Base-by-base conservation (phyloP, 768 basidiomycete genomes). In the Suillus brevipes region DNA sequence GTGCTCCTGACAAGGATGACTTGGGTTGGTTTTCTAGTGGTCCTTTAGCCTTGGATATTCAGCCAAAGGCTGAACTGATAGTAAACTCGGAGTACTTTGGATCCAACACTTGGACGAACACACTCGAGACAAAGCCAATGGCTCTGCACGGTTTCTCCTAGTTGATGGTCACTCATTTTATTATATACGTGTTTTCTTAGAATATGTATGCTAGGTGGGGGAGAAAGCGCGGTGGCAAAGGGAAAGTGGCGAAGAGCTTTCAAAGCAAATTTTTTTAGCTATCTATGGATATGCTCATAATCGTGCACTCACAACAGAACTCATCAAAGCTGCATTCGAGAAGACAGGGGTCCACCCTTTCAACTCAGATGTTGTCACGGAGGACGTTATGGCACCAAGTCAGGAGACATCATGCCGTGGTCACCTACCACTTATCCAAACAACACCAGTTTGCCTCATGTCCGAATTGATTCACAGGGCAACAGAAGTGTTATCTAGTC, bases 41-140 rank as follows among this genome's bases (percentile, higher is more conserved):
- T 73, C 73, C 20, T 73, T 76, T 59, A 73, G 45, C 45, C 45
- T 47, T n/a, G n/a, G 45, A 47, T 47, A 47, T 47, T 47, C 45
- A 72, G n/a, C 57, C 69, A 59, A 79, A 79, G 61, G n/a, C n/a
- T n/a, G n/a, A n/a, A n/a, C n/a, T n/a, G n/a, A n/a, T n/a, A n/a
- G n/a, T n/a, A n/a, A n/a, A n/a, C 76, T 82, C 43, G 78, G 78
- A 10, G 53, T 74, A 12, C 70, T 71, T 16, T 82, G 75, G 72
- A 75, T 82, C 34, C 72, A 81, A 65, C 64, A 77, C 34, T 84
- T 83, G 63, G 76, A 84, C 23, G n/a, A 47, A 47, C 45, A 47
- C 23, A 47, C 20, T n/a, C 45, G 2, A 47, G 20, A 0, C 45
- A 47, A 47, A 47, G 45, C 45, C n/a, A 47, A 47, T 10, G 45